Conservation (phyloP, 164 flowering plant genomes). For the Umbilicus rupestris region DNA sequence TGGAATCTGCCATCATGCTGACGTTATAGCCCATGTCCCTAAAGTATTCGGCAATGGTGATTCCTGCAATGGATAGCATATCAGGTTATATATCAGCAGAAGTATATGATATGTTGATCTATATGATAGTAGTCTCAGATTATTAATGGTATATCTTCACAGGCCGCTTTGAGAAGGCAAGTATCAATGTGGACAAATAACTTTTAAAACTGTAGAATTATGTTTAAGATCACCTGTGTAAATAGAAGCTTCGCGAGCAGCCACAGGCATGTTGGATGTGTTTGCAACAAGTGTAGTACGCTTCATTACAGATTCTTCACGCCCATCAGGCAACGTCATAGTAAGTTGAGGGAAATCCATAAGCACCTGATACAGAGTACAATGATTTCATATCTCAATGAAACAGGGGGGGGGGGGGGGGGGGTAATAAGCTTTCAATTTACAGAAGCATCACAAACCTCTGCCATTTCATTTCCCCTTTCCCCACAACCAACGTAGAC, state of each 20-base stretch:
- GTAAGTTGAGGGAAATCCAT: slow-evolving; percentile 99
- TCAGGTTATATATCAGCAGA: too few relatives aligned
- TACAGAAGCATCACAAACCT: slow-evolving; percentile 32
- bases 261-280: slow-evolving; percentile 99
- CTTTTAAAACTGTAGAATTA: neutral
- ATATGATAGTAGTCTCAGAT: neutral
- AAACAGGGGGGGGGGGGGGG: too few relatives aligned
- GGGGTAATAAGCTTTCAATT: neutral
- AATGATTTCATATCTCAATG: neutral
- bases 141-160: neutral
- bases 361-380: slow-evolving; percentile 50
- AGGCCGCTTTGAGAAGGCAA: too few relatives aligned
- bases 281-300: slow-evolving; percentile 99
- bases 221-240: slow-evolving; percentile 58
- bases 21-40: slow-evolving; percentile 91
- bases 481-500: slow-evolving; percentile 99
- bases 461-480: slow-evolving; percentile 99
- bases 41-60: slow-evolving; percentile 82
- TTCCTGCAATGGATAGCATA: slow-evolving; percentile 38
- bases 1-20: slow-evolving; percentile 99
- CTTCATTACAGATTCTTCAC: slow-evolving; percentile 99
- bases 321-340: slow-evolving; percentile 99
- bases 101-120: too few relatives aligned
- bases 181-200: neutral
- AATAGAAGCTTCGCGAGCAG: slow-evolving; percentile 99